Evolutionary conservation across 1,284 basidiomycete genomes (phyloP), one percentile per base, ranked within the genome.

Genomic region (Ustilago cynodontis): DNA sequence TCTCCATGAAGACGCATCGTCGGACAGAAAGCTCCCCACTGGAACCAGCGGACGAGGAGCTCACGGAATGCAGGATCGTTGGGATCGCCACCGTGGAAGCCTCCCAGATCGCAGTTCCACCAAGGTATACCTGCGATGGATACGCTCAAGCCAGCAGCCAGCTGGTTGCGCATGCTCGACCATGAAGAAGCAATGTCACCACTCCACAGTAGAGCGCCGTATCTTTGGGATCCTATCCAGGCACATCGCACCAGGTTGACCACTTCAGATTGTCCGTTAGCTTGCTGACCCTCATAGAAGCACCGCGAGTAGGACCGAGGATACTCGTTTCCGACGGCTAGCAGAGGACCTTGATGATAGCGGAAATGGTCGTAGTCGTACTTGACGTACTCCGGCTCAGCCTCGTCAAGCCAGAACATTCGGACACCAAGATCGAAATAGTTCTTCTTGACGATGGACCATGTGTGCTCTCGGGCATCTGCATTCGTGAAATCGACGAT

Each of bases 41-140:
- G 62, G 59, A 72, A 72, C 70, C 70, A 72, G 20, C 70, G 63
- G 2, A 67, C 9, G 24, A 72, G 26, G 39, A 72, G 54, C 26
- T 72, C 70, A 1, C 55, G 49, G 53, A 67, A 72, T 6, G 29
- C 43, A 3, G 57, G 35, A n/a, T 67, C 64, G n/a, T 54, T 50
- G 2, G 70, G 70, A 28, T 67, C 59, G 16, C 70, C 70, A 14
- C 70, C 70, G 33, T 72, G 70, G 59, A 72, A 72, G 28, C 70
- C 70, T 7, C 70, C 70, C n/a, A 67, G 59, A 52, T 72, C 70
- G 49, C 53, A 67, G 35, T 60, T 72, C 70, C 70, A 72, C 70
- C 70, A 72, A 0, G 70, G 59, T 22, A 72, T 62, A 14, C 70
- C 70, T 1, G 63, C 56, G 8, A 72, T 24, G 4, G 58, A 60